These are phyloP conservation scores for Fusarium subtropicale DNA, from an alignment of 2,329 filamentous ascomycete species.

Conservation along the genomic window DNA sequence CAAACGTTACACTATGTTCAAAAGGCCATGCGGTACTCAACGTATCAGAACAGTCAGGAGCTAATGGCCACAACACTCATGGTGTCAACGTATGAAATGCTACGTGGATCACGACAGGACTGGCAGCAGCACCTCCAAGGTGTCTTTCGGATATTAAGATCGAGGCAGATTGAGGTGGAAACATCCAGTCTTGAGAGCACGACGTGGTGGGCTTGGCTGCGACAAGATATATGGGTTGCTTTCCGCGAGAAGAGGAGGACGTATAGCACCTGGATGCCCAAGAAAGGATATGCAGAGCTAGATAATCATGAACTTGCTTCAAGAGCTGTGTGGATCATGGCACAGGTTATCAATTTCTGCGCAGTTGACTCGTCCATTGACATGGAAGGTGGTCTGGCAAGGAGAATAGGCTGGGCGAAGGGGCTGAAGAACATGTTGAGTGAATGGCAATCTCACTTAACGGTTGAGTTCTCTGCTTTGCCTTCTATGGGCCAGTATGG, in stretches of 20 bases:
- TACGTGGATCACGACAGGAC: slow-evolving; percentile 61
- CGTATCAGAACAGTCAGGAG: slow-evolving; percentile 68
- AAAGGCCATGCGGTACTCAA: slow-evolving; percentile 67
- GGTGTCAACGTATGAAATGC: slow-evolving; percentile 74
- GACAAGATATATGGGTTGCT: slow-evolving; percentile 74
- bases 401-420: slow-evolving; percentile 24
- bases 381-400: slow-evolving; percentile 7
- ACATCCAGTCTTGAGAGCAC: slow-evolving; percentile 66
- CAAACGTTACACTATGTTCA: slow-evolving; percentile 72
- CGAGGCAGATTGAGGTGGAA: slow-evolving; percentile 69
- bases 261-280: slow-evolving; percentile 69
- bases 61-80: slow-evolving; percentile 69
- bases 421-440: slow-evolving; percentile 40
- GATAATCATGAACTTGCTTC: slow-evolving; percentile 65
- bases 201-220: slow-evolving; percentile 74
- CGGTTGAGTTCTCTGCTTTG: slow-evolving; percentile 55
- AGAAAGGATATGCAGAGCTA: slow-evolving; percentile 60
- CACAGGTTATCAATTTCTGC: slow-evolving; percentile 68
- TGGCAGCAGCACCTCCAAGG: slow-evolving; percentile 74
- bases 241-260: slow-evolving; percentile 68
- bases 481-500: slow-evolving; percentile 47
- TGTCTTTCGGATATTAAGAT: slow-evolving; percentile 74
- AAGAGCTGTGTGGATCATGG: slow-evolving; percentile 65
- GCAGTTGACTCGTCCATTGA: slow-evolving; percentile 13
- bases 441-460: slow-evolving; percentile 50